Conservation (phyloP, 208 protist genomes). For the Trichomonas vaginalis region DNA sequence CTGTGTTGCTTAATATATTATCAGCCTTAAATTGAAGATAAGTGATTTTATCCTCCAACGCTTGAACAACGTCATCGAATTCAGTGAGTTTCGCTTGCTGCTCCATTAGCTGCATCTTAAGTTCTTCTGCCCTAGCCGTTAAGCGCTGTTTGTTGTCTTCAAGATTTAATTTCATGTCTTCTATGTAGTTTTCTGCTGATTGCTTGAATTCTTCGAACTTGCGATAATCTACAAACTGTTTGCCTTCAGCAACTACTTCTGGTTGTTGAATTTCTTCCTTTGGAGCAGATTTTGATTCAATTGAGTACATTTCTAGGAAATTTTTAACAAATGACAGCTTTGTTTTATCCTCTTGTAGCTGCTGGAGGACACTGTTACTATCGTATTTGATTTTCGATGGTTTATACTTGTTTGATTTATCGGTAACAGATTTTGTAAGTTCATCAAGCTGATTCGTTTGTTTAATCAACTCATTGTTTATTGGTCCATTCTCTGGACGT, state of each 20-base stretch:
- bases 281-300: background rate
- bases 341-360: background rate
- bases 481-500: background rate
- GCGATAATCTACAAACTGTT: background rate
- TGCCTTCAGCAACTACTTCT: background rate
- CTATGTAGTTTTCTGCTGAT: background rate
- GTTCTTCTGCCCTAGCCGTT: background rate
- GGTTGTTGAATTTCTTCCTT: background rate
- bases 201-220: background rate
- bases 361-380: background rate
- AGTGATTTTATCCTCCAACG: background rate
- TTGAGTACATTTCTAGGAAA: background rate
- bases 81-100: background rate
- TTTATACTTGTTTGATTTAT: background rate
- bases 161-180: background rate
- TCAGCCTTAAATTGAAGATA: background rate
- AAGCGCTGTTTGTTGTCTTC: background rate
- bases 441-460: background rate
- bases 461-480: background rate
- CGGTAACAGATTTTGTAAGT: background rate
- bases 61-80: background rate
- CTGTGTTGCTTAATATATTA: background rate
- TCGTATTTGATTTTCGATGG: background rate
- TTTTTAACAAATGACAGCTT: background rate
- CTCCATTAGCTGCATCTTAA: background rate